Percentiles rank a stretch among this genome's conserved stretches.
These are phyloP conservation scores for Oenanthe javanica DNA, from an alignment of 140 eudicot genomes.

Conservation along the genomic window DNA sequence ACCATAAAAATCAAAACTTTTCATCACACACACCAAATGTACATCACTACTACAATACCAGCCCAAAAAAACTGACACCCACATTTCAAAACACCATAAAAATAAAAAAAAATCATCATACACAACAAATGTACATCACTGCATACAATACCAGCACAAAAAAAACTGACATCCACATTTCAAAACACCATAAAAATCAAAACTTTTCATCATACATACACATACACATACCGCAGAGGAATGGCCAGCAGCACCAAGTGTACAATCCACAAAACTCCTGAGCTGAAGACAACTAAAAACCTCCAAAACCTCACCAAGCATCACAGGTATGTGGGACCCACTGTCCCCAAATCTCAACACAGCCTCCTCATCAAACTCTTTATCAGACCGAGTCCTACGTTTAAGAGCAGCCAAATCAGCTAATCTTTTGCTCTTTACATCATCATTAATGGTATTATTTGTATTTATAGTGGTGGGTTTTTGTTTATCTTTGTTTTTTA, in stretches of 20 bases:
- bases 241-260: constrained; percentile 98
- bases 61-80: background rate
- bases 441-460: constrained; percentile 5
- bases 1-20: background rate
- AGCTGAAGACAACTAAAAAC: constrained; percentile 53
- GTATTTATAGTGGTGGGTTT: constrained; percentile 20
- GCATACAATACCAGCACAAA: background rate
- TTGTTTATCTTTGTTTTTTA: constrained; percentile 20
- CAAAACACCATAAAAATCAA: background rate
- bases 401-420: constrained; percentile 43
- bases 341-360: constrained; percentile 51
- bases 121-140: background rate
- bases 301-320: constrained; percentile 88
- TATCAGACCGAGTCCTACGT: constrained; percentile 81
- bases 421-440: constrained; percentile 15
- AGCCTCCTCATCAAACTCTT: constrained; percentile 63
- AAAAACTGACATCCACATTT: background rate
- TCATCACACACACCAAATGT: background rate
- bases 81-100: background rate
- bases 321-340: constrained; percentile 69
- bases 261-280: constrained; percentile 74
- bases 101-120: background rate
- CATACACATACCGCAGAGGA: constrained; percentile 56
- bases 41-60: background rate
- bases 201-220: background rate